Base-by-base conservation (phyloP, 2,329 filamentous ascomycete species). In the Plectosphaerella plurivora region DNA sequence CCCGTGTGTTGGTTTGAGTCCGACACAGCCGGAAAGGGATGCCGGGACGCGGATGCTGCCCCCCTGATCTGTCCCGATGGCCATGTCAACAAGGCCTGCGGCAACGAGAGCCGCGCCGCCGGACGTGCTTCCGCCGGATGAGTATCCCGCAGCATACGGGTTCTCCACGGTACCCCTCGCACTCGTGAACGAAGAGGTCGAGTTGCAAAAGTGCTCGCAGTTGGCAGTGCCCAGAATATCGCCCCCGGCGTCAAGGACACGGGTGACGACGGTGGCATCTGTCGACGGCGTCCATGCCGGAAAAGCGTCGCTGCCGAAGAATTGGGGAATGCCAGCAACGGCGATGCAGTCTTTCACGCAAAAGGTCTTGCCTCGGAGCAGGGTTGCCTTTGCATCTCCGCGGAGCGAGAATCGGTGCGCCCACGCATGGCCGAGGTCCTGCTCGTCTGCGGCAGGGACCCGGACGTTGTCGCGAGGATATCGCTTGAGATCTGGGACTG, bases 341-440 rank as follows among this genome's bases (percentile, higher is more conserved):
- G 75, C 73, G 37, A 82, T 75, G 28, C 77, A 78, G 56, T 83
- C 79, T 58, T 82, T 82, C 14, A 82, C 55, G 53, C 75, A 77
- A 3, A 81, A 59, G 0, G 70, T 74, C 48, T 75, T 81, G 0
- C 72, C 74, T 49, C 16, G 14, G 44, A 35, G 6, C 50, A 4
- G 50, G 33, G 15, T 24, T 36, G 9, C 57, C 57, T 8, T 63
- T 63, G 44, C 22, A 22, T 22, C 22, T 22, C 22, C 22, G 5
- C 22, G 22, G 3, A 81, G 78, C 4, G 70, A 63, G 45, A 78
- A 78, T 39, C 68, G 73, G 57, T 79, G 75, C 1, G 76, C 76
- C 77, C 77, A 80, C 0, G 76, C 77, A 55, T 73, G 65, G 0
- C 76, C 77, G 15, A 73, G 70, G 4, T 65, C 70, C 50, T 81